Evolutionary conservation across 2,329 filamentous ascomycete genomes (phyloP).

Genomic region (Neofusicoccum parvum): DNA sequence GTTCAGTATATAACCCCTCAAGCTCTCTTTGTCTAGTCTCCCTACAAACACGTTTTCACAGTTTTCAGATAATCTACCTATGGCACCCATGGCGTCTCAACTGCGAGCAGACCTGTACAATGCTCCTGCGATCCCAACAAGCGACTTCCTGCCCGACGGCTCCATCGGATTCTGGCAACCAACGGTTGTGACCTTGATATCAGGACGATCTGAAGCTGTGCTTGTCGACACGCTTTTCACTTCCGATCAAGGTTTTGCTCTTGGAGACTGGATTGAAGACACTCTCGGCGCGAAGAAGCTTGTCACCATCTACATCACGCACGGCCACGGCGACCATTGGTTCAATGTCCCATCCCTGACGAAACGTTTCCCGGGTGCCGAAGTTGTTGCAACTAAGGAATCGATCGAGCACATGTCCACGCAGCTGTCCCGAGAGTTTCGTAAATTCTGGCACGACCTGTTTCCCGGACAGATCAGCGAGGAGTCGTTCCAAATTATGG

Average conservation of each 20-base stretch:
- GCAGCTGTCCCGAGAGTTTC: conserved; percentile 25
- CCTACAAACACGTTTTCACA: too few species aligned
- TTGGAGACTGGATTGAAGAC: conserved; percentile 9
- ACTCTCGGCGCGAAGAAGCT: conserved; percentile 33
- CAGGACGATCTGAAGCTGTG: not conserved
- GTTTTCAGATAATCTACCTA: too few species aligned
- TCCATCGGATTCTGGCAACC: not conserved
- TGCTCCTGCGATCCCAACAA: conserved; percentile 10
- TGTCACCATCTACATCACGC: conserved; percentile 44
- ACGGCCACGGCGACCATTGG: conserved; percentile 47
- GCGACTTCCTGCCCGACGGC: conserved; percentile 5
- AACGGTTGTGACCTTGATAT: not conserved
- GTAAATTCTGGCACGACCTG: conserved; percentile 26
- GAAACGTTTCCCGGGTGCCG: conserved; percentile 32
- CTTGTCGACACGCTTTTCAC: not conserved
- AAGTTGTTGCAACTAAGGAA: conserved; percentile 28
- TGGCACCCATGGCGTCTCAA: not conserved
- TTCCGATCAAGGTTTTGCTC: not conserved
- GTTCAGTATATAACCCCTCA: too few species aligned
- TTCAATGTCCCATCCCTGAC: conserved; percentile 36
- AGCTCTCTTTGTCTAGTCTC: too few species aligned
- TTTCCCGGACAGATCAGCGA: conserved; percentile 32
- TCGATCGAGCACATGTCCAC: conserved; percentile 29
- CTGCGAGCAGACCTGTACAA: conserved; percentile 17
- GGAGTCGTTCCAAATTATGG: conserved; percentile 7